A percentile compares a stretch with the other conserved stretches of the same genome.
phyloP scores from a whole-genome alignment of 1,284 basidiomycete species.

The Moesziomyces antarcticus region DNA sequence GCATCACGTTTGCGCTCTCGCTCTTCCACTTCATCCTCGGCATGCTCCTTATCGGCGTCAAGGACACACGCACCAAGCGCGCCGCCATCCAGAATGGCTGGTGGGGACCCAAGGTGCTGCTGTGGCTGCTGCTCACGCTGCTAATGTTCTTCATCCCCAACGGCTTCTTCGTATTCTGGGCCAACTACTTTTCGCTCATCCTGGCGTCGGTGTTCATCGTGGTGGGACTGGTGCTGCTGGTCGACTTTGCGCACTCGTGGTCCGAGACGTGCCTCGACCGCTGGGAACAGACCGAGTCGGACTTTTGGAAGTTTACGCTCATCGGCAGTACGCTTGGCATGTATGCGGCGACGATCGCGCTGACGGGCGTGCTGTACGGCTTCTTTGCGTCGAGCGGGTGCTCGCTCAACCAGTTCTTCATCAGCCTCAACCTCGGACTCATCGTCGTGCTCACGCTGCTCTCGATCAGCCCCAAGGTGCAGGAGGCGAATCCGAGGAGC shows the following conservation, averaged over 20 bases:
- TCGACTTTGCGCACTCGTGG: constrained; percentile 99
- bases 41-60: constrained; percentile 82
- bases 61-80: constrained; percentile 87
- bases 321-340: constrained; percentile 90
- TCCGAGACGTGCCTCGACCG: constrained; percentile 95
- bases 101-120: constrained; percentile 96
- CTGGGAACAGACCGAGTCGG: constrained; percentile 86
- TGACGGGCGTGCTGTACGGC: constrained; percentile 87
- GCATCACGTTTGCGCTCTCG: constrained; percentile 93
- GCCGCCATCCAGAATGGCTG: constrained; percentile 98
- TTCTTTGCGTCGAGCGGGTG: constrained; percentile 91
- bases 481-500: constrained; percentile 92
- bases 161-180: constrained; percentile 94
- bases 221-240: constrained; percentile 93
- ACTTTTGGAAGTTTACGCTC: constrained; percentile 95
- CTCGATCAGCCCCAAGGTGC: constrained; percentile 85
- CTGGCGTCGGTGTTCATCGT: constrained; percentile 92
- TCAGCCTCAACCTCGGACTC: constrained; percentile 89
- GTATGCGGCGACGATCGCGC: constrained; percentile 83
- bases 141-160: constrained; percentile 93
- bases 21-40: constrained; percentile 89
- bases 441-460: constrained; percentile 83
- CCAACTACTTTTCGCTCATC: constrained; percentile 88
- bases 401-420: constrained; percentile 92
- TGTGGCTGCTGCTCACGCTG: constrained; percentile 81